phyloP scores from a whole-genome alignment of 441 rosid species.

The Euphorbia corollata region DNA sequence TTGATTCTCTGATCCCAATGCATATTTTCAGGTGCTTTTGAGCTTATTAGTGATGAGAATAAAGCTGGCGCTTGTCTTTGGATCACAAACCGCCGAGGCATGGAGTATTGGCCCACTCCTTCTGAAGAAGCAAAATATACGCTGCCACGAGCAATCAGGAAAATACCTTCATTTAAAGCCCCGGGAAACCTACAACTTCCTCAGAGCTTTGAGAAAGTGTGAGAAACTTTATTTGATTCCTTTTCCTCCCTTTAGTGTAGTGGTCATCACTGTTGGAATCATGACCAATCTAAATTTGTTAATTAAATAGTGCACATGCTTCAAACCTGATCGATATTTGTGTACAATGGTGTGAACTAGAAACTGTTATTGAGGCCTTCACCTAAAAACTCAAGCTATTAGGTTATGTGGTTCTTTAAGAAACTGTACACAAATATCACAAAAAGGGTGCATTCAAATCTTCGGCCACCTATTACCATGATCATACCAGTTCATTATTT shows the following conservation, averaged over 20 bases:
- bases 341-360: background rate
- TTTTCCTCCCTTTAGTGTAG: background rate
- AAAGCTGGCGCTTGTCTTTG: slow-evolving; percentile 88
- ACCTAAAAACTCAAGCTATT: no score
- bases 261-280: background rate
- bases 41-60: slow-evolving; percentile 69
- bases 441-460: no score
- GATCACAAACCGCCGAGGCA: slow-evolving; percentile 81
- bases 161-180: slow-evolving; percentile 29
- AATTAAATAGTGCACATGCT: background rate
- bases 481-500: background rate
- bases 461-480: background rate
- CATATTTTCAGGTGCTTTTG: slow-evolving; percentile 60
- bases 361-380: no score
- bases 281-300: background rate
- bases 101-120: slow-evolving; percentile 91
- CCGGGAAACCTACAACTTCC: slow-evolving; percentile 51
- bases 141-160: slow-evolving; percentile 37
- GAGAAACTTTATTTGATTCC: slow-evolving; percentile 30
- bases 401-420: background rate
- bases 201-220: slow-evolving; percentile 75
- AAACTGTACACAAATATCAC: background rate
- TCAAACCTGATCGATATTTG: background rate
- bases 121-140: slow-evolving; percentile 60
- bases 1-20: slow-evolving; percentile 4